A percentile compares a stretch with the other conserved stretches of the same genome.
Evolutionary conservation across 148 eudicot species (phyloP).

Genomic region (Pouteria glomerata): DNA sequence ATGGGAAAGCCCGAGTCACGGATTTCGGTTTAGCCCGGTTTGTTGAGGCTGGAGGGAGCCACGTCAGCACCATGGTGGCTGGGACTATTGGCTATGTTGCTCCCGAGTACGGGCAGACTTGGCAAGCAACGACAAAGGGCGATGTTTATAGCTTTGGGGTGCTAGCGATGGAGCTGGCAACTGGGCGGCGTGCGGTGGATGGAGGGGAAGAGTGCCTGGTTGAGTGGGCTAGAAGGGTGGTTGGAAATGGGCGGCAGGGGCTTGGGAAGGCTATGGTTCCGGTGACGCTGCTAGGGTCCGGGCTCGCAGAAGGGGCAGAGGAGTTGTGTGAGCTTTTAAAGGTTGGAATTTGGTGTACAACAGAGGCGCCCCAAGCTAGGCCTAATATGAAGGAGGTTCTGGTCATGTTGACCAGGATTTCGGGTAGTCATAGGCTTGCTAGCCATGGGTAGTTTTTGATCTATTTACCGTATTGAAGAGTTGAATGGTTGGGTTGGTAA

Average conservation of each 20-base stretch:
- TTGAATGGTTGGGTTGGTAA: no score
- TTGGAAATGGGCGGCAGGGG: conserved; percentile 32
- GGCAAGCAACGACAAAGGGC: conserved; percentile 96
- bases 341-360: conserved; percentile 64
- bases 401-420: conserved; percentile 53
- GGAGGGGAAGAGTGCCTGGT: conserved; percentile 83
- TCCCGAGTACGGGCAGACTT: conserved; percentile 86
- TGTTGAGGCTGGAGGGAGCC: conserved; percentile 66
- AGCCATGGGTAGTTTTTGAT: no score
- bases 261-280: conserved; percentile 26
- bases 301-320: conserved; percentile 40
- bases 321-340: conserved; percentile 64
- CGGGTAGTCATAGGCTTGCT: no score
- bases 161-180: conserved; percentile 76
- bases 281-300: conserved; percentile 37
- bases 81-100: conserved; percentile 94
- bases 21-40: conserved; percentile 84
- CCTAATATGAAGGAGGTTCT: conserved; percentile 91
- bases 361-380: conserved; percentile 66
- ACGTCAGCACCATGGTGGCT: conserved; percentile 84
- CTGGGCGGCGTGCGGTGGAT: conserved; percentile 83
- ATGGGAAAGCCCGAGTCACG: conserved; percentile 73
- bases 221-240: conserved; percentile 69
- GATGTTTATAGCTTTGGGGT: conserved; percentile 95
- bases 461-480: no score